Evolutionary conservation across 1,139 yeast species (phyloP).

Genomic region (Hyphopichia wangnamkhiaoensis): DNA sequence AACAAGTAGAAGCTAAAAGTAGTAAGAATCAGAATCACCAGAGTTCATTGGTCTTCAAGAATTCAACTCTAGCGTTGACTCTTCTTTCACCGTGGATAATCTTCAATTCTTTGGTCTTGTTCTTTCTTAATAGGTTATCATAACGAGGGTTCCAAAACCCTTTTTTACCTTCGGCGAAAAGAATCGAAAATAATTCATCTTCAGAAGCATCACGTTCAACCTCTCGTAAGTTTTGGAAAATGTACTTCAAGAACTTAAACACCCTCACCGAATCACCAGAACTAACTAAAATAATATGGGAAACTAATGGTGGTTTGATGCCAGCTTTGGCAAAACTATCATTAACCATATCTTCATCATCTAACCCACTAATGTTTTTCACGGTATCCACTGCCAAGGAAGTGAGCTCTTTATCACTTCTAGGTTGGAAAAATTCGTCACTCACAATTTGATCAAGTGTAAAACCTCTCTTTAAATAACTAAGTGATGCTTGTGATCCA

Average conservation of each 20-base stretch:
- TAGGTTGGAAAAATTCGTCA: conserved; percentile 10
- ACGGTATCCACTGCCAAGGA: neutral
- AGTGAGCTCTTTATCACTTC: neutral
- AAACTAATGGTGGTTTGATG: conserved; percentile 23
- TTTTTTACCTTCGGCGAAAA: conserved; percentile 12
- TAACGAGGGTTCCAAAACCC: conserved; percentile 32
- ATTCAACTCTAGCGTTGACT: conserved; percentile 22
- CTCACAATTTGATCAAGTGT: conserved; percentile 14
- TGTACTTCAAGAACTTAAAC: conserved; percentile 6
- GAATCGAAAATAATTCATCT: conserved; percentile 11
- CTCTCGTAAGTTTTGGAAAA: conserved; percentile 5
- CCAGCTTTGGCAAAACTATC: conserved; percentile 22
- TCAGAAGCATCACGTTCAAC: conserved; percentile 3
- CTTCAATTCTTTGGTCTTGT: conserved; percentile 15
- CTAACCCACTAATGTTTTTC: neutral
- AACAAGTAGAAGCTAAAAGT: neutral
- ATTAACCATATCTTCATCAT: conserved; percentile 4
- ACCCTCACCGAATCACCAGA: conserved; percentile 18
- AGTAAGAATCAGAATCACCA: conserved; percentile 1
- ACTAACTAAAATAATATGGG: conserved; percentile 30
- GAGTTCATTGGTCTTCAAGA: conserved; percentile 15
- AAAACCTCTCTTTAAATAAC: conserved; percentile 11
- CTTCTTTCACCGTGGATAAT: conserved; percentile 21
- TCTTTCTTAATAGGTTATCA: conserved; percentile 20
- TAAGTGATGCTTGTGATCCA: conserved; percentile 5